Base-by-base conservation (phyloP, 345 rosid species). In the Euphorbia peplus region DNA sequence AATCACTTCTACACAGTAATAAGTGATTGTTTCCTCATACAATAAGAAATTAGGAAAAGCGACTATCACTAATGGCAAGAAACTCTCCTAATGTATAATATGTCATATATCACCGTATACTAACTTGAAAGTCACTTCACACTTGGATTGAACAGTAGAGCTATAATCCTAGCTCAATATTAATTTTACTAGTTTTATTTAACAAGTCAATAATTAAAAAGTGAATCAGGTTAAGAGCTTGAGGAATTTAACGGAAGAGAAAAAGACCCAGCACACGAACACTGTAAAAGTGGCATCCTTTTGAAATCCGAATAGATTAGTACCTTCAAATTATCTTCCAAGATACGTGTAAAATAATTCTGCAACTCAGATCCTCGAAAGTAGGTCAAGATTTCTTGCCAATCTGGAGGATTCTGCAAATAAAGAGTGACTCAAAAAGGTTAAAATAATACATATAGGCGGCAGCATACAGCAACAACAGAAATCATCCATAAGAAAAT, bases 311-410 rank as follows among this genome's bases (percentile, higher is more conserved):
- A 53, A 61, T n/a, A 42, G 39, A 39, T 54, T 8, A 24, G 24
- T 68, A 91, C 99, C 98, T 95, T 95, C 67, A 95, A 78, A 79
- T 95, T 86, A 76, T 95, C 98, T 82, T 95, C 99, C 68, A 95
- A 75, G 46, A 95, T 90, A 53, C 99, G 93, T 46, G 99, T 91
- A 80, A 95, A 95, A 76, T 91, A 95, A 74, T 92, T 95, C 76
- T 95, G 99, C 68, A 95, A 83, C 71, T 95, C 99, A 65, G 98
- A 95, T 35, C 99, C 99, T 67, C 98, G 88, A 73, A 95, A 95
- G 72, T 95, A 86, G 26, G 99, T 91, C 88, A 95, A 78, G 28
- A 95, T 91, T 75, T 95, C 99, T 78, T 95, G 99, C 99, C 99
- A 95, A 79, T 95, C 98, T 24, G 99, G 99, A 81, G 99, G 99